These are phyloP conservation scores for Calonectria montana DNA, from an alignment of 2,329 filamentous ascomycete species.

Conservation along the genomic window DNA sequence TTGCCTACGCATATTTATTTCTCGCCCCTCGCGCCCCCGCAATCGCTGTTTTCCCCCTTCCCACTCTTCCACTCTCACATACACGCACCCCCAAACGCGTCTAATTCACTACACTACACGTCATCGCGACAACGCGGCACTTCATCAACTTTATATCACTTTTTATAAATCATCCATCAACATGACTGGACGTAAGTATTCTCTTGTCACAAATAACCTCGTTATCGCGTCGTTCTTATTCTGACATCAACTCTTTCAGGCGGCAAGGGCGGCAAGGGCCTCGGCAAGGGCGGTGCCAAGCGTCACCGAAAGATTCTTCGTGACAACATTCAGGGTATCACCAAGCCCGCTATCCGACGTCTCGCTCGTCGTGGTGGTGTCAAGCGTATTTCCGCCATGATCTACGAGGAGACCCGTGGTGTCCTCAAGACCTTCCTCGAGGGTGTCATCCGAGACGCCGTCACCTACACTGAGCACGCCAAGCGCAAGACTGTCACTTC, in stretches of 20 bases:
- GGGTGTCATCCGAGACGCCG: conserved; percentile 80
- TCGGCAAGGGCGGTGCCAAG: conserved; percentile 98
- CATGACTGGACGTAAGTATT: conserved; percentile 79
- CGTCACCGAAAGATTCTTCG: conserved; percentile 99
- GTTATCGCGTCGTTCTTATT: conserved; percentile 37
- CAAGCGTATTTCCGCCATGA: conserved; percentile 99
- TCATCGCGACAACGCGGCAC: conserved; percentile 43
- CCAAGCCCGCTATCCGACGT: conserved; percentile 98
- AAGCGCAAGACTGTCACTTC: conserved; percentile 85
- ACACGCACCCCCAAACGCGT: conserved; percentile 37
- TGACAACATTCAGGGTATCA: conserved; percentile 99
- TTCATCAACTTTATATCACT: conserved; percentile 41
- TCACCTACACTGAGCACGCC: conserved; percentile 84
- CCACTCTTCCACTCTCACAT: conserved; percentile 27
- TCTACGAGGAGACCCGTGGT: conserved; percentile 83
- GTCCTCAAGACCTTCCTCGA: conserved; percentile 84
- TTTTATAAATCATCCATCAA: conserved; percentile 56
- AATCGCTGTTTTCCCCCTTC: conserved; percentile 31
- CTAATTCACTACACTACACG: conserved; percentile 36
- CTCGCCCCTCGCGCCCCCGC: conserved; percentile 42
- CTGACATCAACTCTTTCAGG: conserved; percentile 69
- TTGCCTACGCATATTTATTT: conserved; percentile 54
- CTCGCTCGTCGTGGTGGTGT: conserved; percentile 99
- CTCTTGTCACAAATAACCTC: not conserved
- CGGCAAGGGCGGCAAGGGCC: conserved; percentile 96